Percentiles rank a stretch among this genome's conserved stretches.
These are phyloP conservation scores for Chaetoceros tenuissimus DNA, from an alignment of 108 stramenopile species.

Conservation along the genomic window DNA sequence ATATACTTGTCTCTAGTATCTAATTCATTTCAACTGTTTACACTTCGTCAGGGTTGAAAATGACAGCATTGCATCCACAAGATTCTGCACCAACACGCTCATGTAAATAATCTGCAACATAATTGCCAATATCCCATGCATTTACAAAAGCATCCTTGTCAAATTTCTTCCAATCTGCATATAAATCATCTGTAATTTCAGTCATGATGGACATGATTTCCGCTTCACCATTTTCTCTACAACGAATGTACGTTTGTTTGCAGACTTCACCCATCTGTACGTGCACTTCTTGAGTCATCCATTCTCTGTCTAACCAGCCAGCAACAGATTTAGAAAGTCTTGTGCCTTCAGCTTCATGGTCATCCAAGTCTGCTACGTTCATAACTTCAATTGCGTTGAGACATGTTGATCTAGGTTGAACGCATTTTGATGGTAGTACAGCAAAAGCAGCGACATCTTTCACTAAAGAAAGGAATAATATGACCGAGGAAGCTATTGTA, in stretches of 20 bases:
- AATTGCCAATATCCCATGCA: constrained; percentile 79
- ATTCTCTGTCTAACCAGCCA: constrained; percentile 61
- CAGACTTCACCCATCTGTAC: constrained; percentile 58
- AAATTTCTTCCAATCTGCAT: constrained; percentile 55
- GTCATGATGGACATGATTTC: constrained; percentile 74
- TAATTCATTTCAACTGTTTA: too few species aligned
- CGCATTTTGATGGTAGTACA: too few species aligned
- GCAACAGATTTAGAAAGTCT: constrained; percentile 51
- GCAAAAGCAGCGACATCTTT: too few species aligned
- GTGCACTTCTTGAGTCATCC: constrained; percentile 80
- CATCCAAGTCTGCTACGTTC: constrained; percentile 25
- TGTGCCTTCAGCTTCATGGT: constrained; percentile 61
- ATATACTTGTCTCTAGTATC: too few species aligned
- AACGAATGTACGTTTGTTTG: constrained; percentile 48
- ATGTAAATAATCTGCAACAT: constrained; percentile 70
- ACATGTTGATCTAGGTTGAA: too few species aligned
- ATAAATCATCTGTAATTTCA: constrained; percentile 51
- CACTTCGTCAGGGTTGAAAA: not conserved
- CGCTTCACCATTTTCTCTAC: constrained; percentile 34
- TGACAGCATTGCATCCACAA: constrained; percentile 38
- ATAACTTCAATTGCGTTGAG: constrained; percentile 22
- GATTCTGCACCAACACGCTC: constrained; percentile 53
- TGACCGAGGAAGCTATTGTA: too few species aligned
- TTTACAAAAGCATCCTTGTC: constrained; percentile 81
- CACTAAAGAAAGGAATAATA: too few species aligned